phyloP scores from a whole-genome alignment of 805 yeast species.

The Hanseniaspora clermontiae region DNA sequence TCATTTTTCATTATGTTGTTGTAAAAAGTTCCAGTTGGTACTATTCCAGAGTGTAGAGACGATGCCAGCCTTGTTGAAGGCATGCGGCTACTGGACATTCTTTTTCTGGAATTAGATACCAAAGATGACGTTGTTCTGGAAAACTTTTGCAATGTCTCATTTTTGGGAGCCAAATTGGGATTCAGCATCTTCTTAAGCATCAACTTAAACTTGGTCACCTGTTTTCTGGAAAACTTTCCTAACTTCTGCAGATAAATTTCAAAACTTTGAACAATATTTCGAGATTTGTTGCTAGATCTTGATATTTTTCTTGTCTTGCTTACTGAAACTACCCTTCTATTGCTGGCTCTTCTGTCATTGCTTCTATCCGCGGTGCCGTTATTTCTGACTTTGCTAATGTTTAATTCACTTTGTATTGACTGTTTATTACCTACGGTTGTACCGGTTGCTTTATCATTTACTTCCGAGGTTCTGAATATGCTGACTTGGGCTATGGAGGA shows the following conservation, averaged over 20 bases:
- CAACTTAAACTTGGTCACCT: slow-evolving; percentile 1
- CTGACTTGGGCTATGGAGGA: slow-evolving; percentile 9
- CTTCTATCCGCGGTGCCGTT: slow-evolving; percentile 23
- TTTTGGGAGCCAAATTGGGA: neutral
- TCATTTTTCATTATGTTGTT: slow-evolving; percentile 7
- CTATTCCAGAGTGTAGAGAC: slow-evolving; percentile 3
- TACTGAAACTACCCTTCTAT: neutral
- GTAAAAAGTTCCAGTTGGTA: slow-evolving; percentile 9
- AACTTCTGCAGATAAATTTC: neutral
- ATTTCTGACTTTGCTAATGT: slow-evolving; percentile 22
- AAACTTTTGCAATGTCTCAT: neutral
- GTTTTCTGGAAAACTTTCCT: slow-evolving; percentile 5
- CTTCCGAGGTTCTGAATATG: slow-evolving; percentile 2
- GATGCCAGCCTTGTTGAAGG: slow-evolving; percentile 7
- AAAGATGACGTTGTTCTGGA: slow-evolving; percentile 2
- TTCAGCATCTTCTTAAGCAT: neutral
- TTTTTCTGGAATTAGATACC: neutral
- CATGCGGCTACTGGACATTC: neutral
- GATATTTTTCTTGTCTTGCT: neutral
- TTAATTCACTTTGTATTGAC: slow-evolving; percentile 8
- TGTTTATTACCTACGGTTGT: neutral
- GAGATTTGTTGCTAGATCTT: neutral
- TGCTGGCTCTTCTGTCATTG: slow-evolving; percentile 21
- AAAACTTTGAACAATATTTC: neutral
- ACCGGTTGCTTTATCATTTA: neutral